A percentile compares a stretch with the other conserved stretches of the same genome.
These are phyloP conservation scores for Cryptococcus sp. DNA, from an alignment of 1,284 basidiomycete genomes.

Conservation along the genomic window DNA sequence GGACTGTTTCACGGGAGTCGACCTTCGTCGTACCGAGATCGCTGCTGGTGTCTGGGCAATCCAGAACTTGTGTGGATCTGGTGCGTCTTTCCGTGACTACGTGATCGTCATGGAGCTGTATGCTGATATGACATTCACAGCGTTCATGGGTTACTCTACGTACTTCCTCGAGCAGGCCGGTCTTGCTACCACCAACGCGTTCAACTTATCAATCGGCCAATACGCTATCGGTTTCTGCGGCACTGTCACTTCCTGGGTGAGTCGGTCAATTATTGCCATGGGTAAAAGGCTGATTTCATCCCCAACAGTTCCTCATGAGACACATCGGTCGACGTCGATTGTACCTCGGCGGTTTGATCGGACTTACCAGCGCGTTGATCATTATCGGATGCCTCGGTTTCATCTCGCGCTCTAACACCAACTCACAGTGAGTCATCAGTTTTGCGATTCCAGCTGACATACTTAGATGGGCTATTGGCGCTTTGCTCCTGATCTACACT, in stretches of 20 bases:
- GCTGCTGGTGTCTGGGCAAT: conserved; percentile 18
- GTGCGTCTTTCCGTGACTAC: conserved; percentile 1
- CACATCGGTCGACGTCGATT: conserved; percentile 52
- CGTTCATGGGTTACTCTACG: conserved; percentile 43
- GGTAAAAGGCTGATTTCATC: background rate
- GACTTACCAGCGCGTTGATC: conserved; percentile 16
- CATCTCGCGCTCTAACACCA: conserved; percentile 8
- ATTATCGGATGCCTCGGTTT: conserved; percentile 23
- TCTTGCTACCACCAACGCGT: conserved; percentile 43
- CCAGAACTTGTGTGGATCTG: conserved; percentile 31
- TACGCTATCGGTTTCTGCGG: conserved; percentile 24
- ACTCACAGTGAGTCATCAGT: conserved; percentile 3
- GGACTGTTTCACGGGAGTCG: conserved; percentile 55
- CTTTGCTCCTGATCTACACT: conserved; percentile 24
- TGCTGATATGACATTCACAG: background rate
- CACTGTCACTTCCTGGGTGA: background rate
- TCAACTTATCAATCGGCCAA: conserved; percentile 45
- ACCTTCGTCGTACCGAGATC: conserved; percentile 32
- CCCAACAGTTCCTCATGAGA: conserved; percentile 41
- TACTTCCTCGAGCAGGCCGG: conserved; percentile 53
- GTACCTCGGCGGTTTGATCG: conserved; percentile 33
- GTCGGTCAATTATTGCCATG: background rate
- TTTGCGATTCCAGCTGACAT: background rate
- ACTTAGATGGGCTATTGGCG: conserved; percentile 16
- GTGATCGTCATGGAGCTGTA: no score